A percentile compares a stretch with the other conserved stretches of the same genome.
These are phyloP conservation scores for Trichosanthes cucumerina DNA, from an alignment of 306 rosid species.

Conservation along the genomic window DNA sequence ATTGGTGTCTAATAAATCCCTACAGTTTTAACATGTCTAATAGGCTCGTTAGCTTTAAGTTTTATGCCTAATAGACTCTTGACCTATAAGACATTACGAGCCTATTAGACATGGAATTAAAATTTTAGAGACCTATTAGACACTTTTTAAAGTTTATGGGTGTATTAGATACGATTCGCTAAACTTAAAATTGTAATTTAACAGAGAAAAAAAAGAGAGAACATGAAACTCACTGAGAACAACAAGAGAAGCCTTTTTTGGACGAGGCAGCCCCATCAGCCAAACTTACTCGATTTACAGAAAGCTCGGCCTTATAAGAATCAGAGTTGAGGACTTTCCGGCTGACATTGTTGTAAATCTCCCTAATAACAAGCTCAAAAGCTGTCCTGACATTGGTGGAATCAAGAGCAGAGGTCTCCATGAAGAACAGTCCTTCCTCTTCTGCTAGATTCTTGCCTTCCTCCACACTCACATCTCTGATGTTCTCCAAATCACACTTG, in stretches of 20 bases:
- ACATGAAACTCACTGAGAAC: constrained; percentile 35
- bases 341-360: constrained; percentile 75
- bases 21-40: too few species aligned
- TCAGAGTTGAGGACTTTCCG: constrained; percentile 68
- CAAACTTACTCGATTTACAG: constrained; percentile 65
- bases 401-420: constrained; percentile 94
- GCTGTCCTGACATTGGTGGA: constrained; percentile 72
- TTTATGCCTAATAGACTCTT: too few species aligned
- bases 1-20: neutral
- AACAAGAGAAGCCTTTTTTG: constrained; percentile 47
- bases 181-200: too few species aligned
- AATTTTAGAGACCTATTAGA: too few species aligned
- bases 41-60: too few species aligned
- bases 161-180: too few species aligned
- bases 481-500: constrained; percentile 79
- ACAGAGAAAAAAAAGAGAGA: neutral
- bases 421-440: constrained; percentile 75
- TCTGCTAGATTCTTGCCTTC: constrained; percentile 80
- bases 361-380: constrained; percentile 67
- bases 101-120: neutral
- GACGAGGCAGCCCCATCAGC: constrained; percentile 50
- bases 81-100: too few species aligned
- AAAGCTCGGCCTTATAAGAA: constrained; percentile 71
- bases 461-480: constrained; percentile 68
- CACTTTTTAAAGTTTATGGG: too few species aligned